Conservation (phyloP, 371 early-diverging fungal genomes). For the Batkoa obscura region DNA sequence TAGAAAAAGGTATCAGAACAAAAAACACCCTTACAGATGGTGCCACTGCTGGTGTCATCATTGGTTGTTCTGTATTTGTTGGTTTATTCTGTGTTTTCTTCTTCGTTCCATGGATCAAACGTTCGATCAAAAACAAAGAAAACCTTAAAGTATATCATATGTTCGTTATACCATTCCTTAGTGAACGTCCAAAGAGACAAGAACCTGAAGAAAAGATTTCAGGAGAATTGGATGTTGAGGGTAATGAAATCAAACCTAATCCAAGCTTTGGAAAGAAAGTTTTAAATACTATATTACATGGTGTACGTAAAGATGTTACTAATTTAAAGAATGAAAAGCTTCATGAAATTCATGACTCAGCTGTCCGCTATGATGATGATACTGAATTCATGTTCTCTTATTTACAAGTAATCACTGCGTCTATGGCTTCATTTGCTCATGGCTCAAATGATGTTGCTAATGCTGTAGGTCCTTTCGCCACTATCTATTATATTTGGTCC, state of each 20-base stretch:
- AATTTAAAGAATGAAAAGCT: constrained; percentile 23
- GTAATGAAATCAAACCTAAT: constrained; percentile 1
- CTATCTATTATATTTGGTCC: constrained; percentile 49
- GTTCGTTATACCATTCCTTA: constrained; percentile 23
- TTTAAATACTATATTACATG: constrained; percentile 11
- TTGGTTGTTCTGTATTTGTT: constrained; percentile 31
- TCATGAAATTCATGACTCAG: constrained; percentile 28
- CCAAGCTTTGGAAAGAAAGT: constrained; percentile 6
- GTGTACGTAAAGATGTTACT: constrained; percentile 36
- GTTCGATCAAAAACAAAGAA: constrained; percentile 37
- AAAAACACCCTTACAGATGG: constrained; percentile 12
- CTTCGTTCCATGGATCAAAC: constrained; percentile 42
- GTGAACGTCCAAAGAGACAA: constrained; percentile 18
- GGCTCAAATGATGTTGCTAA: constrained; percentile 82
- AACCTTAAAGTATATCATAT: constrained; percentile 46
- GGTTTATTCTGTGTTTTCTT: constrained; percentile 33
- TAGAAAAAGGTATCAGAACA: constrained; percentile 44
- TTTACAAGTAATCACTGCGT: constrained; percentile 65
- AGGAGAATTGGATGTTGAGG: not conserved
- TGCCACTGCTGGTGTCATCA: constrained; percentile 23
- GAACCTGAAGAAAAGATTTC: constrained; percentile 4
- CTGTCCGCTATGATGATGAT: constrained; percentile 47
- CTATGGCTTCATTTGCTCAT: constrained; percentile 71
- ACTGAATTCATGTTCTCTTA: constrained; percentile 69
- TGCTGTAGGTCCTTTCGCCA: constrained; percentile 57